Conservation (phyloP, 805 yeast genomes). For the Komagataella pseudopastoris region DNA sequence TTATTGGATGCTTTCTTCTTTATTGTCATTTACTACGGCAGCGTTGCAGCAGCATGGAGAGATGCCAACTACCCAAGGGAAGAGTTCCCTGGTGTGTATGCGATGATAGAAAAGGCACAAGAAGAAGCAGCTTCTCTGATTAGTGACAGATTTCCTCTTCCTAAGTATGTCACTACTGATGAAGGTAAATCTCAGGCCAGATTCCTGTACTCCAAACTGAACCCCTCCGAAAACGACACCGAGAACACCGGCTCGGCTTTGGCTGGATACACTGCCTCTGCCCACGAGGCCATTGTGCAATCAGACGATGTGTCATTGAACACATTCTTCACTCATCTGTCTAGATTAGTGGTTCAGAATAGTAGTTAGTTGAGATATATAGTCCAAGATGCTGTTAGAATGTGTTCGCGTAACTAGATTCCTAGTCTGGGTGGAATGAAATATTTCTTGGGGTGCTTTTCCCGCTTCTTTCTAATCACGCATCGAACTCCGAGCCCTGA, state of each 20-base stretch:
- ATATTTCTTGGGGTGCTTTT: background rate
- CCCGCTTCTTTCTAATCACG: background rate
- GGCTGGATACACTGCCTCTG: conserved; percentile 28
- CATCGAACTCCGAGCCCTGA: background rate
- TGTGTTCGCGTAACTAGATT: background rate
- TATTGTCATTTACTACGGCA: conserved; percentile 90
- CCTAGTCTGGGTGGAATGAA: background rate
- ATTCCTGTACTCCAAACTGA: conserved; percentile 85
- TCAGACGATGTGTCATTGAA: conserved; percentile 95
- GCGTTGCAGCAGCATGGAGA: conserved; percentile 92
- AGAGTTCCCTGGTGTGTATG: conserved; percentile 81
- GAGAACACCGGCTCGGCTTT: conserved; percentile 30
- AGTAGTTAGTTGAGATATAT: conserved; percentile 5
- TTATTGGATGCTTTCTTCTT: conserved; percentile 94
- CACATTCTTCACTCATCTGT: conserved; percentile 89
- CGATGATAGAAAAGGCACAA: conserved; percentile 77
- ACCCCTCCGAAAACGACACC: conserved; percentile 70
- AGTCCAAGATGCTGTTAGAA: background rate
- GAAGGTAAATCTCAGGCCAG: conserved; percentile 99
- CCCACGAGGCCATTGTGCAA: conserved; percentile 52
- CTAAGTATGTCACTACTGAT: conserved; percentile 93
- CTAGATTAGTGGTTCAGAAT: conserved; percentile 66
- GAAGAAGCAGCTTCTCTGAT: conserved; percentile 86
- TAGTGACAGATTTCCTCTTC: conserved; percentile 92
- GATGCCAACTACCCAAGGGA: conserved; percentile 88